These are phyloP conservation scores for Ilex paraguariensis DNA, from an alignment of 305 asterid species.

Conservation along the genomic window DNA sequence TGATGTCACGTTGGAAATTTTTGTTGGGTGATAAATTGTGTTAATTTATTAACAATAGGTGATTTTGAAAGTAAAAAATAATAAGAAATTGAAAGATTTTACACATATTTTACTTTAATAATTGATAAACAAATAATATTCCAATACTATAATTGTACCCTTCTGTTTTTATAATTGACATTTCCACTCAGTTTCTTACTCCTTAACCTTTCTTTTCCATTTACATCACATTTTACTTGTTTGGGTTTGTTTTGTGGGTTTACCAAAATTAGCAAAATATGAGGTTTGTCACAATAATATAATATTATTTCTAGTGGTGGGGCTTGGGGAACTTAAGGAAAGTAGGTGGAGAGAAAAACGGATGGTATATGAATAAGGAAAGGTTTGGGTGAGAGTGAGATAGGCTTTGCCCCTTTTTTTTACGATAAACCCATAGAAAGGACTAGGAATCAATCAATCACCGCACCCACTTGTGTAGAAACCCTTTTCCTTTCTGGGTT, in stretches of 20 bases:
- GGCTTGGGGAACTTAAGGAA: conserved; percentile 17
- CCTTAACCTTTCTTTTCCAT: conserved; percentile 8
- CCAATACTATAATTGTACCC: too few relatives aligned
- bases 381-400: conserved; percentile 9
- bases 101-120: too few relatives aligned
- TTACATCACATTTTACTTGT: conserved; percentile 15
- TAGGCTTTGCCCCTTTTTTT: background rate
- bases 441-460: conserved; percentile 36
- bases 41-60: too few relatives aligned
- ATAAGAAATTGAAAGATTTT: too few relatives aligned
- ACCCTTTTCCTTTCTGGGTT: background rate
- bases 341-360: conserved; percentile 2
- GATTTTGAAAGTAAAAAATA: too few relatives aligned
- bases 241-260: conserved; percentile 20
- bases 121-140: too few relatives aligned
- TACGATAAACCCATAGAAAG: conserved; percentile 17
- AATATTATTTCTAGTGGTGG: conserved; percentile 26
- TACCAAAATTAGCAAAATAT: conserved; percentile 41
- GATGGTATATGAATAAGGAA: conserved; percentile 15
- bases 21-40: too few relatives aligned
- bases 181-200: conserved; percentile 3
- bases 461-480: background rate
- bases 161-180: background rate
- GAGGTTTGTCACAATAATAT: conserved; percentile 16
- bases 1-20: too few relatives aligned